Conservation (phyloP, 1,284 basidiomycete species). For the Tetrapyrgos nigripes region DNA sequence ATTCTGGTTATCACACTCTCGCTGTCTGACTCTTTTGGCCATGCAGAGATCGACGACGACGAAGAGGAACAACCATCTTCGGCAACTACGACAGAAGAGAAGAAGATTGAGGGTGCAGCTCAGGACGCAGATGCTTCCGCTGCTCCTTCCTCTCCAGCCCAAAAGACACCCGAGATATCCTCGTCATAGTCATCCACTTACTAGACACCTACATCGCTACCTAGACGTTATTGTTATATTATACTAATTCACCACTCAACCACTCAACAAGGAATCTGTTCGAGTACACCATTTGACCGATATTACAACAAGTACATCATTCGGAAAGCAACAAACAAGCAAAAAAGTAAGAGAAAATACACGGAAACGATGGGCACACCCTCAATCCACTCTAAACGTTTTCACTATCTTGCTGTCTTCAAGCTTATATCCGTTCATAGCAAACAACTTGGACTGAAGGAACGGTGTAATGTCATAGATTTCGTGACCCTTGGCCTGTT, state of each 20-base stretch:
- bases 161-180: neutral
- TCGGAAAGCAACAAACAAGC: slow-evolving; percentile 6
- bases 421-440: slow-evolving; percentile 88
- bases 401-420: slow-evolving; percentile 74
- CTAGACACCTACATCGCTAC: neutral
- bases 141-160: neutral
- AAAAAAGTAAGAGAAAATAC: neutral
- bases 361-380: too few species aligned
- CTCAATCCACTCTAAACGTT: slow-evolving; percentile 54
- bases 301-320: slow-evolving; percentile 4
- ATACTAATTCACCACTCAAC: slow-evolving; percentile 9
- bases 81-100: neutral
- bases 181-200: neutral
- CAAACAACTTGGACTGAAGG: slow-evolving; percentile 85
- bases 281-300: slow-evolving; percentile 1
- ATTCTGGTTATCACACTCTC: slow-evolving; percentile 1
- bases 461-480: slow-evolving; percentile 92
- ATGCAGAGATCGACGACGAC: slow-evolving; percentile 64
- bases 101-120: neutral
- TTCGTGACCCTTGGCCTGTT: slow-evolving; percentile 91
- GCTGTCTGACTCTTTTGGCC: slow-evolving; percentile 1
- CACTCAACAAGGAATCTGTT: neutral
- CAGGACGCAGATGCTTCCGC: neutral
- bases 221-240: neutral
- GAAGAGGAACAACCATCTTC: slow-evolving; percentile 44